Percentiles rank a stretch among this genome's conserved stretches.
Evolutionary conservation across 257 asterid species (phyloP).

Genomic region (Perilla frutescens): DNA sequence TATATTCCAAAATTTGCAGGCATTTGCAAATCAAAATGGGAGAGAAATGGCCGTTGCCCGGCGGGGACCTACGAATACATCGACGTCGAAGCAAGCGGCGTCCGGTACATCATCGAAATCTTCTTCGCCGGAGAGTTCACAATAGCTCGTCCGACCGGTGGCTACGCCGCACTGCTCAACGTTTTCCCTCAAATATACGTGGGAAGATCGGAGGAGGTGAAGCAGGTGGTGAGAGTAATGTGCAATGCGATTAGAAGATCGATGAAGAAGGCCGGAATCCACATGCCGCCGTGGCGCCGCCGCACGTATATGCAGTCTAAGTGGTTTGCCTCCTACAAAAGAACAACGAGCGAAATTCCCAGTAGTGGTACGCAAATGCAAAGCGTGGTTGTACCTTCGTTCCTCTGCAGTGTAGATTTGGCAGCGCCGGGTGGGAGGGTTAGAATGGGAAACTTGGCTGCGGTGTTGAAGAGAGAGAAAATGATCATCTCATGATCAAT

Average conservation of each 20-base stretch:
- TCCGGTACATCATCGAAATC: slow-evolving; percentile 59
- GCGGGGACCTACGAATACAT: slow-evolving; percentile 64
- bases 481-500: neutral
- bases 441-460: slow-evolving; percentile 56
- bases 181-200: slow-evolving; percentile 51
- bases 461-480: slow-evolving; percentile 37
- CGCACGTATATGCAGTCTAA: slow-evolving; percentile 59
- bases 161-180: slow-evolving; percentile 47
- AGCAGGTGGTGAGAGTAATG: slow-evolving; percentile 59
- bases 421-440: slow-evolving; percentile 12
- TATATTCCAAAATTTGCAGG: slow-evolving; percentile 39
- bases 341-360: slow-evolving; percentile 52
- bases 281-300: slow-evolving; percentile 82
- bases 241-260: slow-evolving; percentile 57
- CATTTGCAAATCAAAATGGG: slow-evolving; percentile 82
- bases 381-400: slow-evolving; percentile 42
- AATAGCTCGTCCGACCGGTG: slow-evolving; percentile 62
- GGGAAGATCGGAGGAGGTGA: slow-evolving; percentile 50
- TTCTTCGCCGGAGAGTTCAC: slow-evolving; percentile 56
- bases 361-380: slow-evolving; percentile 20
- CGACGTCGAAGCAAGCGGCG: slow-evolving; percentile 42
- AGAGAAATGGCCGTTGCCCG: slow-evolving; percentile 40
- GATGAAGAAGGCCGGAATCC: slow-evolving; percentile 51
- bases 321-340: slow-evolving; percentile 61
- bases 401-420: slow-evolving; percentile 44